Evolutionary conservation across 208 protist genomes (phyloP), one percentile per base, ranked within the genome.

Genomic region (Crithidia expoeki): DNA sequence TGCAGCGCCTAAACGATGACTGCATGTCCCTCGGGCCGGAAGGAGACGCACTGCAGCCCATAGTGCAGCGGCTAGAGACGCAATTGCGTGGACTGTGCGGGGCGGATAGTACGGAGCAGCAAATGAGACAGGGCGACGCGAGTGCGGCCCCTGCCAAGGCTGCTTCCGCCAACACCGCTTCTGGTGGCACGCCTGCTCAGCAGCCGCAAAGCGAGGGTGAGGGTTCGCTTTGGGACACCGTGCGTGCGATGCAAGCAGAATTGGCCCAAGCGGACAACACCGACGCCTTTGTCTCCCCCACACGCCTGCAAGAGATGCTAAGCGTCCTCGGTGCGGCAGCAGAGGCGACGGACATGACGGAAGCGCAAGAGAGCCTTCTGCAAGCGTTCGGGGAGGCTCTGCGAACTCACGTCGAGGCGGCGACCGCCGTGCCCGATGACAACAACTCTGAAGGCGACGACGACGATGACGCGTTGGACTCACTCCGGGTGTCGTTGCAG

Each of bases 191-290:
- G 2, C 47, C 34, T 25, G 60, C 10, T 32, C 17, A 52, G 32
- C 6, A 21, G 34, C 17, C 34, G 40, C 25, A 11, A 16, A 40
- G 16, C 23, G n/a, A 11, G 1, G 12, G 17, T 12, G 36, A 5
- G 10, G 10, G n/a, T 27, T 42, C 51, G 28, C 47, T 81, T 25
- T 85, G 75, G 58, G 63, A 16, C 6, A 51, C 71, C 23, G 59
- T 87, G 46, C 38, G 50, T 32, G 81, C 83, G 21, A 86, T 88
- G 67, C 67, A 59, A 2, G 36, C 59, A 3, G 78, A 86, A 61
- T 53, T 88, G 47, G 14, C 69, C 27, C 42, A 46, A 5, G 68
- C 76, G 6, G 65, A 75, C 12, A 51, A 38, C 28, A 16, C 30
- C 1, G 68, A 56, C 52, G 44, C 75, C n/a, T 42, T 25, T 0